Base-by-base conservation (phyloP, 2,329 filamentous ascomycete species). In the Tolypocladium ophioglossoides region DNA sequence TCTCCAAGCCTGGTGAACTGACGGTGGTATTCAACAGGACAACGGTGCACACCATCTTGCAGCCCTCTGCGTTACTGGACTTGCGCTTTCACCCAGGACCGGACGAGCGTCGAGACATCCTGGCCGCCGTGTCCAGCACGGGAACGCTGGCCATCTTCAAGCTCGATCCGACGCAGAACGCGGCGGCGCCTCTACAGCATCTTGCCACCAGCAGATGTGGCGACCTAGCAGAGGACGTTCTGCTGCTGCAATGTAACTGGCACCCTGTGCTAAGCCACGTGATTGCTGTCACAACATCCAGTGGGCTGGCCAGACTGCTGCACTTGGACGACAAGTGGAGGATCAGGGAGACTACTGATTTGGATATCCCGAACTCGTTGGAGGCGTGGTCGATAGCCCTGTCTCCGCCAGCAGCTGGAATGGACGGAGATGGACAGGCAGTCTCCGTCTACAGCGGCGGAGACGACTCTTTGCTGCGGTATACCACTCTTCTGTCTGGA, bases 41-140 rank as follows among this genome's bases (percentile, higher is more conserved):
- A 32, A 50, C 53, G 54, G 63, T 85, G 5, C 81, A 89, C 64
- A 85, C 78, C 1, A 58, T 85, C 5, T 63, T 73, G 6, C 83
- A 87, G 24, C 79, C 83, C 4, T 89, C 84, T 52, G 91, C 89
- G 7, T 79, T 96, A 32, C 78, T 96, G 52, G 91, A 96, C 66
- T 74, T 96, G 34, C 89, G 91, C 61, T 97, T 96, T 68, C 82
- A 85, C 56, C 82, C 80, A 16, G 46, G 49, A 6, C 53, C 46
- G 1, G 64, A 70, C 52, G 58, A 63, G 2, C 62, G 62, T 9
- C 71, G 69, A 51, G 75, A 77, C 34, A 71, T 87, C 4, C 77
- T 95, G 52, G 90, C 84, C 11, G 83, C 86, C 3, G 89, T 89
- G 10, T 89, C 87, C 1, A 96, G 90, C 57, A 89, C 86, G 0